Base-by-base conservation (phyloP, 768 basidiomycete species). In the Tulasnella sp. region DNA sequence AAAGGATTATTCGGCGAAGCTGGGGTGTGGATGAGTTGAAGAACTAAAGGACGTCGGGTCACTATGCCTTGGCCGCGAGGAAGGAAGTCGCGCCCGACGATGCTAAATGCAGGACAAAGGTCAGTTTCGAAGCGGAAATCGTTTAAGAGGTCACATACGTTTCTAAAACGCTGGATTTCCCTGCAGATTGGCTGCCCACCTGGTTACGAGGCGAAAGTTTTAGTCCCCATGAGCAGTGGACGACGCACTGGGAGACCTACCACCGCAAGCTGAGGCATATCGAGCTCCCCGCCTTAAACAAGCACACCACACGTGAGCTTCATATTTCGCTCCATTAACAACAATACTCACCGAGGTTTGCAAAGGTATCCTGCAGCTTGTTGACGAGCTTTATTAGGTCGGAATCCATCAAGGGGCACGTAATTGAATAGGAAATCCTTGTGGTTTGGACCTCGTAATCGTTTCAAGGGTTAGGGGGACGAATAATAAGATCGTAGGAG, bases 161-260 rank as follows among this genome's bases (percentile, higher is more conserved):
- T 86, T 99, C 96, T 77, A 99, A 89, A 75, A 95, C 94, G 84
- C 94, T 95, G 46, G 96, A 98, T 87, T 98, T 98, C 79, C 96
- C 96, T 42, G 95, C 91, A 55, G 96, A 98, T 85, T 98, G 96
- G 81, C 95, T 96, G 78, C 96, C 96, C 82, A 98, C 95, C 95
- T 96, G 82, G 9, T 26, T 40, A 32, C 35, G 37, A 84, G 83
- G 83, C 81, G 84, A 85, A 18, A 83, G 73, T 44, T 37, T 46
- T 9, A 67, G 29, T 32, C 70, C 75, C 15, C 11, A 16, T 44
- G 13, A 48, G 35, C 37, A 29, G 61, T 77, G 32, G 44, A 72
- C 51, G 74, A 70, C 73, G 61, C 61, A 67, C 0, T 16, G 26
- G 35, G 4, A 26, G 26, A 90, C 93, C 80, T 86, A 94, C 94